These are phyloP conservation scores for Podospora fimiseda DNA, from an alignment of 495 filamentous ascomycete genomes.

Conservation along the genomic window DNA sequence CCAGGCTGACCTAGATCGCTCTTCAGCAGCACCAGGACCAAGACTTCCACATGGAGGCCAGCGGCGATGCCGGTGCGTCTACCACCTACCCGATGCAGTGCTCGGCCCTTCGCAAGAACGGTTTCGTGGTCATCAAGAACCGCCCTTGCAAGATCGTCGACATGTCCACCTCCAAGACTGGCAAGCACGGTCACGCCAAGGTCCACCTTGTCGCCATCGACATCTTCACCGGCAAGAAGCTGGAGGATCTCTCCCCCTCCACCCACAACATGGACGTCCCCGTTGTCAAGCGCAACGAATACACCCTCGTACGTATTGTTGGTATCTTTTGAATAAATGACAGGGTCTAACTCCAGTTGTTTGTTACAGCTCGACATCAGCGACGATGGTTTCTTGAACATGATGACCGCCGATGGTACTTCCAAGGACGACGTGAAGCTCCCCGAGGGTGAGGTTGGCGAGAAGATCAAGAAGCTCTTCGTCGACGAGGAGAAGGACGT, in stretches of 20 bases:
- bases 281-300: constrained; percentile 81
- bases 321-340: background rate
- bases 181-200: constrained; percentile 99
- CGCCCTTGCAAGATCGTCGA: constrained; percentile 99
- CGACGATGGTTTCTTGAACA: constrained; percentile 85
- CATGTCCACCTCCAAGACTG: constrained; percentile 99
- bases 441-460: constrained; percentile 80
- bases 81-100: constrained; percentile 96
- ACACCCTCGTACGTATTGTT: constrained; percentile 71
- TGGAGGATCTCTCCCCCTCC: constrained; percentile 97
- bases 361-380: constrained; percentile 66
- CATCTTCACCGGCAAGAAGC: constrained; percentile 99
- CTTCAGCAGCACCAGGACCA: constrained; percentile 64
- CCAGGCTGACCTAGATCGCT: constrained; percentile 9
- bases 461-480: constrained; percentile 73
- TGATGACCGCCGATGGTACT: constrained; percentile 73
- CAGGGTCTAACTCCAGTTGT: constrained; percentile 1
- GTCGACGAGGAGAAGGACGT: constrained; percentile 57
- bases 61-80: constrained; percentile 83
- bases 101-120: constrained; percentile 98
- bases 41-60: constrained; percentile 67
- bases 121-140: constrained; percentile 92
- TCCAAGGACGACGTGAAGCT: constrained; percentile 93
- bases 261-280: constrained; percentile 99
- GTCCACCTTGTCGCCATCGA: constrained; percentile 95